Conservation (phyloP, 257 asterid genomes). For the Schizonepeta tenuifolia region DNA sequence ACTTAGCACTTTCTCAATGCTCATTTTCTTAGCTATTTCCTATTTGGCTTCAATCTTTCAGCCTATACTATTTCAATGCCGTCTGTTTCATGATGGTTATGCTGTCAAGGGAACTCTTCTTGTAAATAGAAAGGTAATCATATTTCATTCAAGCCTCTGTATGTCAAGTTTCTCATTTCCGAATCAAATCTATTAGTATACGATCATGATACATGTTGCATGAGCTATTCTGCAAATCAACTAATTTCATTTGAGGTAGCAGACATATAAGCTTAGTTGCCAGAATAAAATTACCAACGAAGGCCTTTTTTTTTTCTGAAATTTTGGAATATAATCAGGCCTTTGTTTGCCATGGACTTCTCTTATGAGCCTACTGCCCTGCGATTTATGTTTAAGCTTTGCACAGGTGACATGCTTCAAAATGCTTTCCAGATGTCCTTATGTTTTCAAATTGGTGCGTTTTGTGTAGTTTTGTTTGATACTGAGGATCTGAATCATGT, state of each 20-base stretch:
- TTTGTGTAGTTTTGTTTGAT: background rate
- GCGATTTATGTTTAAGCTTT: too few relatives aligned
- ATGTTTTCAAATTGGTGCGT: too few relatives aligned
- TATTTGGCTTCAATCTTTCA: slow-evolving; percentile 40
- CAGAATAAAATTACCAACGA: background rate
- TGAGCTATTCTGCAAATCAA: slow-evolving; percentile 18
- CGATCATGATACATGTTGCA: background rate
- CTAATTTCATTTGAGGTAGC: background rate
- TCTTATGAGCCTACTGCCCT: too few relatives aligned
- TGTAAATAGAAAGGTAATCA: slow-evolving; percentile 61
- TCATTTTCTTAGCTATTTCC: slow-evolving; percentile 18
- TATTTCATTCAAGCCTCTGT: background rate
- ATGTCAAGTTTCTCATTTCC: slow-evolving; percentile 6
- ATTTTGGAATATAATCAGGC: too few relatives aligned
- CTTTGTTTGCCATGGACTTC: too few relatives aligned
- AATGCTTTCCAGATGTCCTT: too few relatives aligned
- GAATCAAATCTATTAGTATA: slow-evolving; percentile 1
- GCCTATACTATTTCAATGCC: slow-evolving; percentile 90
- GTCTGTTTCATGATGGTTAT: slow-evolving; percentile 65
- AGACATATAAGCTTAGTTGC: background rate
- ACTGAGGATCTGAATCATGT: background rate
- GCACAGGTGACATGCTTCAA: too few relatives aligned
- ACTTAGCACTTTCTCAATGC: background rate
- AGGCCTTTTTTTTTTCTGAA: slow-evolving; percentile 6
- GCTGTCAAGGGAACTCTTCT: slow-evolving; percentile 96